Base-by-base conservation (phyloP, 306 rosid genomes). In the Alnus glutinosa region DNA sequence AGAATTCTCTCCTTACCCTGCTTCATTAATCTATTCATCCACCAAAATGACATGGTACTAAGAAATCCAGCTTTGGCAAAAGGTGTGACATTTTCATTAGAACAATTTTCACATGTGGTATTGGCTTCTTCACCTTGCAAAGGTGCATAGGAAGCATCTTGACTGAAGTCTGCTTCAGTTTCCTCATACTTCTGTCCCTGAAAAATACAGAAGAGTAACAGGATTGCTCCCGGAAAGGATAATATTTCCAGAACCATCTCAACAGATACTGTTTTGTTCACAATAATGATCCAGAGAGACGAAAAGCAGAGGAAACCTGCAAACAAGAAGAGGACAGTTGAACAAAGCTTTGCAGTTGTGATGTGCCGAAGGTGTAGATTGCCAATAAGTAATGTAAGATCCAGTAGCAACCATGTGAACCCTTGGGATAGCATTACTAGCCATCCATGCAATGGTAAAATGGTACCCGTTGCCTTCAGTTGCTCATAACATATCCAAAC, bases 1-100 rank as follows among this genome's bases (percentile, higher is more conserved):
- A 78, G 83, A n/a, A 78, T 69, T 57, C 74, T 58, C 44, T 78
- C 23, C 39, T 78, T 83, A 18, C 82, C 86, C 18, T 47, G 71
- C 76, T 58, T 78, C 86, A 83, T 74, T n/a, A 82, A 34, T 2
- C 76, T 82, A 78, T 78, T 82, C 76, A 82, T 16, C 86, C 86
- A 82, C 76, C 79, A 83, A 50, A 83, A 83, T 62, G 82, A 57
- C 77, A 78, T 48, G 16, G 9, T 9, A 32, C 86, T 69, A 19
- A 74, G 30, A 28, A 68, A 68, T 15, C 83, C 77, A 67, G 82
- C 75, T 69, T 75, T 57, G 18, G 59, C 73, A 74, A 83, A 83
- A 15, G 74, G 86, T 49, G 82, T 78, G 7, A 73, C 79, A 39
- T 50, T 83, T 8, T 74, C 77, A 32, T 52, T 55, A 55, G 71